A percentile compares a stretch with the other conserved stretches of the same genome.
Evolutionary conservation across 495 filamentous ascomycete species (phyloP).

Genomic region (Apodospora peruviana): DNA sequence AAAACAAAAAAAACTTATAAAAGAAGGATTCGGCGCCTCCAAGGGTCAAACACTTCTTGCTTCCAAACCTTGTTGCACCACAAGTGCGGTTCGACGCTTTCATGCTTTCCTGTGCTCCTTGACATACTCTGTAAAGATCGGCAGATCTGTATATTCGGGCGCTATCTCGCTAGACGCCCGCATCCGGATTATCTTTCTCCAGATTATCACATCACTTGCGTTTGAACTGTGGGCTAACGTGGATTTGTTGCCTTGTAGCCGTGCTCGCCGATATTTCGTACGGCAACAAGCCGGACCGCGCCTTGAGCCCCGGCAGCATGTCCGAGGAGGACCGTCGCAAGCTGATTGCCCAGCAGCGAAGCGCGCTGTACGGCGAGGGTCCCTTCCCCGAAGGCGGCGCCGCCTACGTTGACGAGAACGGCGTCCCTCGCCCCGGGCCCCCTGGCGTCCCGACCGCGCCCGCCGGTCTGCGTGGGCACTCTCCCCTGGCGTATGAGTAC

Average conservation of each 20-base stretch:
- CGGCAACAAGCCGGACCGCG: conserved; percentile 74
- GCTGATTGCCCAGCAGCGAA: conserved; percentile 90
- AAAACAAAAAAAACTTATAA: conserved; percentile 28
- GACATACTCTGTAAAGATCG: conserved; percentile 25
- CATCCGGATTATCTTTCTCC: conserved; percentile 1
- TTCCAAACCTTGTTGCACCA: conserved; percentile 27
- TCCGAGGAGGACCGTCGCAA: conserved; percentile 95
- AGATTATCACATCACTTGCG: conserved; percentile 6
- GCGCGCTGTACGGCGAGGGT: conserved; percentile 80
- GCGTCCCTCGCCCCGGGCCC: conserved; percentile 41
- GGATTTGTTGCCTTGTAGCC: conserved; percentile 49
- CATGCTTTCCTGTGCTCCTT: conserved; percentile 31
- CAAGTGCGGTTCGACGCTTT: conserved; percentile 37
- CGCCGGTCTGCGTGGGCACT: conserved; percentile 49
- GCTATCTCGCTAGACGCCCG: background rate
- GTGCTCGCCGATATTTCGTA: conserved; percentile 66
- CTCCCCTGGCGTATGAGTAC: conserved; percentile 46
- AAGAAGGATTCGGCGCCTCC: conserved; percentile 24
- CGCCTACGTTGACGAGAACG: conserved; percentile 58
- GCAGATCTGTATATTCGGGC: conserved; percentile 5
- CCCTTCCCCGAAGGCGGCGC: conserved; percentile 53
- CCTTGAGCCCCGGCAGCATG: conserved; percentile 82
- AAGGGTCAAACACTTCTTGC: conserved; percentile 14
- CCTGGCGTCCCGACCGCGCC: conserved; percentile 47
- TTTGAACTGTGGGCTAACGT: conserved; percentile 30